These are phyloP conservation scores for Sclerotinia glacialis DNA, from an alignment of 2,329 filamentous ascomycete species.

Conservation along the genomic window DNA sequence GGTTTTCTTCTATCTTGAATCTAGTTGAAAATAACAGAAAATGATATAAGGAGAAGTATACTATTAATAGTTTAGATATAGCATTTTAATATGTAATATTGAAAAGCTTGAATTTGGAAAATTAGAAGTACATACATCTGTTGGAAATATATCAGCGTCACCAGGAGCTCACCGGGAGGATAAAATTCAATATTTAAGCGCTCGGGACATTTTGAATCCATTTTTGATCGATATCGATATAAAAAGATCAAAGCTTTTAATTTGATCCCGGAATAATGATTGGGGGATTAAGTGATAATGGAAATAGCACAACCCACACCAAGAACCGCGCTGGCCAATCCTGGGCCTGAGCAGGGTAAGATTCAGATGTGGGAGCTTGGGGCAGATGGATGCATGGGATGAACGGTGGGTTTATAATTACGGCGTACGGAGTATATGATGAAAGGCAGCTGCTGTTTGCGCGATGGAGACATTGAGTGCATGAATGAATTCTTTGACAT, in stretches of 20 bases:
- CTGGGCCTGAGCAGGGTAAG: not conserved
- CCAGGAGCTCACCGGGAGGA: not conserved
- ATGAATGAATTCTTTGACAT: not conserved
- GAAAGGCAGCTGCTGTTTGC: slow-evolving; percentile 1
- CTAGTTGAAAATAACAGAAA: no score
- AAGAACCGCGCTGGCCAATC: slow-evolving; percentile 12
- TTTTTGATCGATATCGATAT: not conserved
- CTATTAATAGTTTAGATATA: no score
- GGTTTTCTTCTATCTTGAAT: no score
- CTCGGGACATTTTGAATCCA: slow-evolving; percentile 1
- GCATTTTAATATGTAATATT: no score
- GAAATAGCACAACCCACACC: slow-evolving; percentile 11
- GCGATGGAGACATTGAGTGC: not conserved
- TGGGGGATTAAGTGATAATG: not conserved
- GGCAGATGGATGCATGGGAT: not conserved
- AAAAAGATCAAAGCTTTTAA: not conserved
- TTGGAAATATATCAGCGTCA: not conserved
- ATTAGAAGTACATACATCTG: no score
- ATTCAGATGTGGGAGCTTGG: not conserved
- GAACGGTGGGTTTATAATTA: not conserved
- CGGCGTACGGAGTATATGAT: no score
- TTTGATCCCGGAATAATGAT: not conserved
- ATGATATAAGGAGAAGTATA: no score
- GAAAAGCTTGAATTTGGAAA: no score
- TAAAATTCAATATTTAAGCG: not conserved